phyloP scores from a whole-genome alignment of 805 yeast genomes.

The Ogataea populi-albae region DNA sequence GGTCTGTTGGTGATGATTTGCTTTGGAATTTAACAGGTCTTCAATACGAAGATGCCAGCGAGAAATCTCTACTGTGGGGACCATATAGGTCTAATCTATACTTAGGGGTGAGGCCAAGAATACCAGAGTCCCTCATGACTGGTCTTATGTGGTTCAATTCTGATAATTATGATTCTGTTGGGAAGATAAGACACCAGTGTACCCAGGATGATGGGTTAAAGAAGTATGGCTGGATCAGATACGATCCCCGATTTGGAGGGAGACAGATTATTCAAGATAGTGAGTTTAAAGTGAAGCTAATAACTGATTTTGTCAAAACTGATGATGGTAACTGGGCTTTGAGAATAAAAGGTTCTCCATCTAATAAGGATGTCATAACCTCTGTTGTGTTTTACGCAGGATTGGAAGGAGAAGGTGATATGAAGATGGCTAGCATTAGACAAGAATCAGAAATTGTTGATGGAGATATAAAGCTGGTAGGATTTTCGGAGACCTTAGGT shows the following conservation, averaged over 20 bases:
- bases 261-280: conserved; percentile 68
- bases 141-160: conserved; percentile 89
- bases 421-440: conserved; percentile 38
- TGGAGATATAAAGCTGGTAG: conserved; percentile 43
- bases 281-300: conserved; percentile 58
- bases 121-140: conserved; percentile 69
- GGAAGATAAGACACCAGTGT: conserved; percentile 66
- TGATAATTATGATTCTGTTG: conserved; percentile 52
- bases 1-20: conserved; percentile 8
- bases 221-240: conserved; percentile 80
- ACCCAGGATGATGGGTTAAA: conserved; percentile 68
- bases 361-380: conserved; percentile 46
- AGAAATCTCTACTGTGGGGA: conserved; percentile 76
- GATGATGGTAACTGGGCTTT: conserved; percentile 81
- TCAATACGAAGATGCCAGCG: conserved; percentile 37
- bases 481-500: conserved; percentile 64
- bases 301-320: conserved; percentile 73
- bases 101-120: conserved; percentile 78
- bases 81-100: conserved; percentile 87
- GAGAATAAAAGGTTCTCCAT: conserved; percentile 64
- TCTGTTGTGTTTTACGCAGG: conserved; percentile 79
- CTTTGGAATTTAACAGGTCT: neutral
- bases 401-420: conserved; percentile 58
- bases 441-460: conserved; percentile 28
- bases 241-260: conserved; percentile 89